Evolutionary conservation across 2,329 filamentous ascomycete species (phyloP), one percentile per base, ranked within the genome.

Genomic region (Teratosphaeria gauchensis): DNA sequence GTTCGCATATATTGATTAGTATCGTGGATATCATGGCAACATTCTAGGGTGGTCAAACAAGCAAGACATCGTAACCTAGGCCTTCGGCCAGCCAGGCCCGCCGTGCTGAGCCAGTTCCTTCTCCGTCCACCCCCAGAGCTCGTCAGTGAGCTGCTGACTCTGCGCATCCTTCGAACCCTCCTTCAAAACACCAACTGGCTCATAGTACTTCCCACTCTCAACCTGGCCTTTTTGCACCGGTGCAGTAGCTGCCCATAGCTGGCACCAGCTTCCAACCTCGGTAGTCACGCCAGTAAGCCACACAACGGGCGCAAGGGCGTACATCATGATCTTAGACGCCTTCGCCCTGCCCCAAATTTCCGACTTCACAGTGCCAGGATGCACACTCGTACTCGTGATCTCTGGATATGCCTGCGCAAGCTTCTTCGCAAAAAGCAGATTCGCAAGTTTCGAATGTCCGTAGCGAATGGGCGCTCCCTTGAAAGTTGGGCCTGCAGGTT

Each of bases 311-410:
- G 63, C 33, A 32, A 58, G 53, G 1, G 61, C 14, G 6, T 33
- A 42, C 55, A 57, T 42, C 14, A 62, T 4, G 14, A 48, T 19
- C n/a, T 19, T 48, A 4, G n/a, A 5, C n/a, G 42, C 42, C 42
- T 48, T 48, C 16, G 42, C 42, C 42, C 42, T 48, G n/a, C 51
- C 59, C 38, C 66, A 67, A n/a, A 82, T 80, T 61, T 81, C 80
- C 1, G 84, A 86, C 55, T 83, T 80, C 28, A 87, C 84, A 21
- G 88, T 78, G 0, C 85, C 85, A 0, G 85, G 85, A 57, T 88
- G 84, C 0, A 81, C 78, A 0, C 81, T 79, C 62, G 87, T 87
- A 65, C 81, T 79, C 14, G 87, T 71, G 51, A 88, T 77, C 4
- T 82, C 82, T 0, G 83, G 81, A 51, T 84, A 72, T 56, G 85